A percentile compares a stretch with the other conserved stretches of the same genome.
Evolutionary conservation across 2,329 filamentous ascomycete species (phyloP).

Genomic region (Hypoxylon sp.): DNA sequence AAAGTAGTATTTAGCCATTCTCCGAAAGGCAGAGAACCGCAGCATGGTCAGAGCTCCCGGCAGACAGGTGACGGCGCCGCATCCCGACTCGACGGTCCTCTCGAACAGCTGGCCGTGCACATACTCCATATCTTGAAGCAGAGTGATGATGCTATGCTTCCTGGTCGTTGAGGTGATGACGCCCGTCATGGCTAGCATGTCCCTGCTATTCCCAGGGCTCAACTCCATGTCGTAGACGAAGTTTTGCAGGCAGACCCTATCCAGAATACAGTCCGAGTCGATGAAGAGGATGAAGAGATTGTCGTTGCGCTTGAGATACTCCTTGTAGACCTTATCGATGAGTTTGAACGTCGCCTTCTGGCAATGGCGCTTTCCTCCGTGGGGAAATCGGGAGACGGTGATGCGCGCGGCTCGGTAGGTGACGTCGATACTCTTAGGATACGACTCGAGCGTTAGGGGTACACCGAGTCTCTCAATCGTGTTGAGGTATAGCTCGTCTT

Average conservation of each 20-base stretch:
- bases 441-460: constrained; percentile 75
- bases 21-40: constrained; percentile 92
- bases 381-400: constrained; percentile 89
- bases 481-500: constrained; percentile 87
- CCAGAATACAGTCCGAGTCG: constrained; percentile 94
- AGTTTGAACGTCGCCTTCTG: constrained; percentile 93
- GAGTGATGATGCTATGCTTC: constrained; percentile 86
- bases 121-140: constrained; percentile 98
- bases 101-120: constrained; percentile 97
- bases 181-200: constrained; percentile 97
- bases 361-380: constrained; percentile 92
- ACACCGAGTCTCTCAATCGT: constrained; percentile 87
- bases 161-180: constrained; percentile 94
- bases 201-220: constrained; percentile 87
- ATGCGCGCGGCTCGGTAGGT: constrained; percentile 82
- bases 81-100: constrained; percentile 91
- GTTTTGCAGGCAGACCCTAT: constrained; percentile 91
- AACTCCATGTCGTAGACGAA: constrained; percentile 99
- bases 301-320: constrained; percentile 87
- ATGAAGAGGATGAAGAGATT: constrained; percentile 97
- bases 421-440: constrained; percentile 91
- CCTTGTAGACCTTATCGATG: constrained; percentile 89
- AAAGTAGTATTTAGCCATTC: constrained; percentile 99
- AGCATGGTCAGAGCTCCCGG: constrained; percentile 95
- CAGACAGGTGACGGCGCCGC: constrained; percentile 91